Conservation (phyloP, 331 rosid genomes). For the Telfairia occidentalis region DNA sequence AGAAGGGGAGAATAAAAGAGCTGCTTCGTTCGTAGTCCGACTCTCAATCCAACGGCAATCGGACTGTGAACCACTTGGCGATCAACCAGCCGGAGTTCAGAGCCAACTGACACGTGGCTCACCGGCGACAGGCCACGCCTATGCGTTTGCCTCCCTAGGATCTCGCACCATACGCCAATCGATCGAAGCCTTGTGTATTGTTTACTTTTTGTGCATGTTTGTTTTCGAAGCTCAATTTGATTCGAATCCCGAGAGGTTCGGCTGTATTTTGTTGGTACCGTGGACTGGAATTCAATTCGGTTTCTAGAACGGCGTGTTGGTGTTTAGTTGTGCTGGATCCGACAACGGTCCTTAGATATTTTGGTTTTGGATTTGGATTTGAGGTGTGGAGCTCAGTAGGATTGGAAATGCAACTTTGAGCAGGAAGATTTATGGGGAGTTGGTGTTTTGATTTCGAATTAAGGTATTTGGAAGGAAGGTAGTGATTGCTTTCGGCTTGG, state of each 20-base stretch:
- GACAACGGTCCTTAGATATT: not conserved
- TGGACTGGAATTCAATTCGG: constrained; percentile 9
- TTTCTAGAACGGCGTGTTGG: not conserved
- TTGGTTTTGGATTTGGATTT: not conserved
- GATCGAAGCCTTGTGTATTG: not conserved
- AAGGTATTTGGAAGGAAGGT: not conserved
- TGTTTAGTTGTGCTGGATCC: not conserved
- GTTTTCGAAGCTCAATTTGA: not conserved
- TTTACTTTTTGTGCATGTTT: not conserved
- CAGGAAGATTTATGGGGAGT: too few species aligned
- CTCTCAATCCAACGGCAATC: not conserved
- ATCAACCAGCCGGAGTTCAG: constrained; percentile 12
- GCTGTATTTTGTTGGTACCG: not conserved
- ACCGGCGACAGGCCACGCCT: constrained; percentile 34
- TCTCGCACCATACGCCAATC: constrained; percentile 2
- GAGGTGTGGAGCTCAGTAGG: constrained; percentile 1
- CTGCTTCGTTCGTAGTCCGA: not conserved
- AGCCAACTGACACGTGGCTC: constrained; percentile 27
- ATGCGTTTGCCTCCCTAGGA: not conserved
- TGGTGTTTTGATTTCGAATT: constrained; percentile 2
- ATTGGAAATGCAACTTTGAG: not conserved
- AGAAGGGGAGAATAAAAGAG: not conserved
- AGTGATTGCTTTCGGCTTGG: constrained; percentile 14
- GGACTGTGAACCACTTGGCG: constrained; percentile 23
- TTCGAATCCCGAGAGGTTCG: constrained; percentile 2